Percentiles rank a stretch among this genome's conserved stretches.
These are phyloP conservation scores for Breviolum minutum DNA, from an alignment of 73 alveolate genomes.

Conservation along the genomic window DNA sequence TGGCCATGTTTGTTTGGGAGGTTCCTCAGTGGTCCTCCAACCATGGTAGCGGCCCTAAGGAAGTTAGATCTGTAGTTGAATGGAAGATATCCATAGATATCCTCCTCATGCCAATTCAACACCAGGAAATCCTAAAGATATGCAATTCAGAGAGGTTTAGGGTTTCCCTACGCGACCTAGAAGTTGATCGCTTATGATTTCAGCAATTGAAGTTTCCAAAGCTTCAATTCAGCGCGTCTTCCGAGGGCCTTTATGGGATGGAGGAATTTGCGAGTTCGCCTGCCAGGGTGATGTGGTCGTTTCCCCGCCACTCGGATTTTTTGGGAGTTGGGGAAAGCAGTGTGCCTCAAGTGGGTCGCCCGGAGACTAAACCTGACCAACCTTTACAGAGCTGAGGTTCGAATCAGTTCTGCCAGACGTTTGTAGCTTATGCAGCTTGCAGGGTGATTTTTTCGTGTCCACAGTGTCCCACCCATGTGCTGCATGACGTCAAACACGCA, in stretches of 20 bases:
- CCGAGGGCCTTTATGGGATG: conserved; percentile 88
- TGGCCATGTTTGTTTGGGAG: neutral
- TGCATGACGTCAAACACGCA: too few species aligned
- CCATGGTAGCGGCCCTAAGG: neutral
- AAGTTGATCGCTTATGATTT: too few species aligned
- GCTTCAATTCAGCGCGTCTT: neutral
- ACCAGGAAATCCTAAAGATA: too few species aligned
- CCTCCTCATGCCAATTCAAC: too few species aligned
- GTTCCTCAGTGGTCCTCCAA: conserved; percentile 69
- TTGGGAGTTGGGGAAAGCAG: neutral
- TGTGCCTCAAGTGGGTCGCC: neutral
- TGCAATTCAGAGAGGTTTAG: too few species aligned
- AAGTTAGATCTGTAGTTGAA: neutral
- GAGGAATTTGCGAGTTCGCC: conserved; percentile 62
- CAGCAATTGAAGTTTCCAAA: too few species aligned
- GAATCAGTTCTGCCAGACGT: conserved; percentile 64
- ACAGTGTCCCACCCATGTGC: too few species aligned
- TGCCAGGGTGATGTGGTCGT: conserved; percentile 73
- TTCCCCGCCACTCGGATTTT: conserved; percentile 24
- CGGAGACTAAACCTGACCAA: too few species aligned
- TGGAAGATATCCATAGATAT: too few species aligned
- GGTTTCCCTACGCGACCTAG: too few species aligned
- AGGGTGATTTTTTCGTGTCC: neutral
- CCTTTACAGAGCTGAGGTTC: conserved; percentile 1
- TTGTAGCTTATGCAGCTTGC: neutral